phyloP scores from a whole-genome alignment of 2,329 filamentous ascomycete genomes.

The Sclerotinia trifoliorum region DNA sequence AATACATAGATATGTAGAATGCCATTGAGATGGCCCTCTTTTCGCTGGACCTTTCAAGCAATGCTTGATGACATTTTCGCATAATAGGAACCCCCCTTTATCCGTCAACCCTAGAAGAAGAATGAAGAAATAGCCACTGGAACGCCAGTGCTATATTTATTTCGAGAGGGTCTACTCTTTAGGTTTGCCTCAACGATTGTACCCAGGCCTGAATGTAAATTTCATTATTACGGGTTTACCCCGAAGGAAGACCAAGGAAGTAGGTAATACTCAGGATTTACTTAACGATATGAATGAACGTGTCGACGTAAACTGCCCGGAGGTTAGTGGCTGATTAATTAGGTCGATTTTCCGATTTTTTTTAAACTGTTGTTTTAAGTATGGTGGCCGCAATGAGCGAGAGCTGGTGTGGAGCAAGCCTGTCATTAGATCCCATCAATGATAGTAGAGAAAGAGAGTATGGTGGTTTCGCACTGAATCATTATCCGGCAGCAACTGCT shows the following conservation, averaged over 20 bases:
- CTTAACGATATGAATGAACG: constrained; percentile 23
- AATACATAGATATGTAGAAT: constrained; percentile 22
- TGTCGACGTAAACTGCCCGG: constrained; percentile 8
- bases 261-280: constrained; percentile 27
- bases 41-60: constrained; percentile 24
- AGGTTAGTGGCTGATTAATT: constrained; percentile 15
- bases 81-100: neutral
- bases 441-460: constrained; percentile 28
- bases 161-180: constrained; percentile 12
- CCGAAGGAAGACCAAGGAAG: constrained; percentile 22
- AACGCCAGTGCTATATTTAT: constrained; percentile 26
- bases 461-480: constrained; percentile 35
- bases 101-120: constrained; percentile 21
- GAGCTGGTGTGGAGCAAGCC: constrained; percentile 23
- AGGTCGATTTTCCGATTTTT: constrained; percentile 4
- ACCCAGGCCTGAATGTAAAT: constrained; percentile 26
- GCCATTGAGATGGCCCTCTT: constrained; percentile 27
- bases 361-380: neutral
- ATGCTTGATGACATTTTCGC: constrained; percentile 8
- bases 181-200: constrained; percentile 6
- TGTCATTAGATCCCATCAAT: constrained; percentile 39
- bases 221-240: constrained; percentile 24
- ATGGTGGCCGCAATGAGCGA: constrained; percentile 4
- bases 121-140: constrained; percentile 24
- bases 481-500: constrained; percentile 37